Base-by-base conservation (phyloP, 176 grass and related monocot genomes). In the Chrysopogon serrulatus region DNA sequence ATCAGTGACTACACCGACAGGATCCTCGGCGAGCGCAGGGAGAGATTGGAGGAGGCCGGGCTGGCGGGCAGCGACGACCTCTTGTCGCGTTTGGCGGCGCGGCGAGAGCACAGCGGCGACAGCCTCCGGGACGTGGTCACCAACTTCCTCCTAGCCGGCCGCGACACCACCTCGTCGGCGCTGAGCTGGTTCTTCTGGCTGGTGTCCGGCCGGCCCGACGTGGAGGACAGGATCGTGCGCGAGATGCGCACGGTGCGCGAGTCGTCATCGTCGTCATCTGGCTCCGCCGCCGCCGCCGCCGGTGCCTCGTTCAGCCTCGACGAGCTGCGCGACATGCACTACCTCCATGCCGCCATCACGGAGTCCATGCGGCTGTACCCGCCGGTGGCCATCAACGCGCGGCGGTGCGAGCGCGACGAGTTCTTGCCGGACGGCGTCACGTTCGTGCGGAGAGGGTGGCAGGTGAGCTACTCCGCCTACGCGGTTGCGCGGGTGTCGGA, bases 151-250 rank as follows among this genome's bases (percentile, higher is more conserved):
- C 18, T 90, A 4, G 91, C 91, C 28, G 85, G 91, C 16, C 87
- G 94, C 33, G 94, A 93, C 77, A 93, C 91, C 17, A 97, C 94
- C 24, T 93, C 94, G 1, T 90, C 91, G 1, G 94, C 91, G 5
- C 72, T 93, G 26, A 71, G 89, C 45, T 93, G 94, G 94, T 97
- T 97, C 91, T 91, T 97, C 80, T 97, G 94, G 94, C 30, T 93
- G 15, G 27, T 91, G 14, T 94, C 85, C 18, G 27, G 68, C 23
- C 61, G 74, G 10, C 86, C 72, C 21, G 79, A 90, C 53, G 85
- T 90, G 57, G 87, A 94, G 71, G 71, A 57, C 40, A 86, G 23
- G 42, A 97, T 90, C 56, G 28, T 91, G 54, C 78, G 34, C 15
- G 94, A 94, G n/a, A n/a, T n/a, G n/a, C n/a, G n/a, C n/a, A n/a